Evolutionary conservation across 768 basidiomycete species (phyloP), one percentile per base, ranked within the genome.

Genomic region (Calocybe gangraenosa): DNA sequence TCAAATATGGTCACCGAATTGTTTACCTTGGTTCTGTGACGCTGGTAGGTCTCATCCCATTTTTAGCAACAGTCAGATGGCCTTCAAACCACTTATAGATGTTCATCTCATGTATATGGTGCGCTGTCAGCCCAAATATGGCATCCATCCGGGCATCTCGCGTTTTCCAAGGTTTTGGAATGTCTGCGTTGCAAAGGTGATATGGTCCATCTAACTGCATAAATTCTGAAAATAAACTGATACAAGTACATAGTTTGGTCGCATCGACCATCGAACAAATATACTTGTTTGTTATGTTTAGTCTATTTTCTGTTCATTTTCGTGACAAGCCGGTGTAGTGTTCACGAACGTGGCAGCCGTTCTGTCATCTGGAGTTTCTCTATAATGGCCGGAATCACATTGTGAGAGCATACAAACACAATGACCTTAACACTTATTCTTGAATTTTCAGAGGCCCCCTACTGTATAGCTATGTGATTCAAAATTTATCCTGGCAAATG

Each of bases 381-480:
- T 0, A 68, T 75, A 25, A 62, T 71, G 59, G 58, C 69, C 17
- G 69, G 70, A 0, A 71, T 70, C 31, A 70, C 70, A 5, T 44
- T 70, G 69, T 70, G 42, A 18, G 69, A 44, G 25, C 30, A 40
- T 19, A 46, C 34, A 6, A 37, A 33, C 7, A 15, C 6, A 20
- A n/a, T 35, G 20, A n/a, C 46, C n/a, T n/a, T 44, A 28, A 28
- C 11, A 11, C 11, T 28, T 11, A 6, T 11, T 11, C 11, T 28
- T 28, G 25, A 22, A 15, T 17, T 25, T 14, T n/a, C 9, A 67
- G 70, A 15, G 68, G 70, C 0, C 70, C 71, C 0, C 53, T 73
- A 30, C 59, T 75, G n/a, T 73, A 70, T 50, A 70, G 72, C 47
- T 71, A 70, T 51, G 70, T 73, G n/a, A 65, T 73, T 11, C 62